Evolutionary conservation across 768 basidiomycete genomes (phyloP).

Genomic region (Mycena maculata): DNA sequence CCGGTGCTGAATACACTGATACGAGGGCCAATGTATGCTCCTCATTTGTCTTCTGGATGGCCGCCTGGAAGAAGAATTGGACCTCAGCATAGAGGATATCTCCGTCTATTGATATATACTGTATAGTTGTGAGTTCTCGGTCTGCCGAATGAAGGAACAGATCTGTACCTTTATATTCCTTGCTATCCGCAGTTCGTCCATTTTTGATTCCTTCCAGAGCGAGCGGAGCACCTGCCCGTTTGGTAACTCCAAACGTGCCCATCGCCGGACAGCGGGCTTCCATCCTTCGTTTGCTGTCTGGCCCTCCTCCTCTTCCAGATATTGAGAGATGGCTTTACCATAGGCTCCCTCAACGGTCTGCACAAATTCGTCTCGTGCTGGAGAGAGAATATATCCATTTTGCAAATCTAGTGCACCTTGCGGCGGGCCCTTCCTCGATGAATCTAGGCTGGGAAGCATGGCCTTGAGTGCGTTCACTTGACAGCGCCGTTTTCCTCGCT

Average conservation of each 20-base stretch:
- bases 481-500: background rate
- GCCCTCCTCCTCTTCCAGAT: background rate
- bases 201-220: slow-evolving; percentile 27
- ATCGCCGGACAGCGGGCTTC: slow-evolving; percentile 5
- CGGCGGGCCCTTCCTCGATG: background rate
- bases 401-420: background rate
- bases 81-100: slow-evolving; percentile 23
- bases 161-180: slow-evolving; percentile 21
- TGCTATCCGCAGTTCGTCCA: background rate
- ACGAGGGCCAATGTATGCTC: slow-evolving; percentile 15
- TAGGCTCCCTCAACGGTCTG: background rate
- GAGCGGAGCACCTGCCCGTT: slow-evolving; percentile 39
- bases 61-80: slow-evolving; percentile 35
- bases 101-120: background rate
- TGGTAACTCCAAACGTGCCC: slow-evolving; percentile 36
- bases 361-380: background rate
- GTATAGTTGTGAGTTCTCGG: too few species aligned
- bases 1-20: slow-evolving; percentile 13
- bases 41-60: slow-evolving; percentile 24
- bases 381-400: slow-evolving; percentile 6
- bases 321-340: background rate
- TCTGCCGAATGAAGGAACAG: background rate
- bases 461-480: background rate
- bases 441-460: background rate
- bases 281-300: background rate